Conservation (phyloP, 2,329 filamentous ascomycete genomes). For the Fusarium fujikuroi region DNA sequence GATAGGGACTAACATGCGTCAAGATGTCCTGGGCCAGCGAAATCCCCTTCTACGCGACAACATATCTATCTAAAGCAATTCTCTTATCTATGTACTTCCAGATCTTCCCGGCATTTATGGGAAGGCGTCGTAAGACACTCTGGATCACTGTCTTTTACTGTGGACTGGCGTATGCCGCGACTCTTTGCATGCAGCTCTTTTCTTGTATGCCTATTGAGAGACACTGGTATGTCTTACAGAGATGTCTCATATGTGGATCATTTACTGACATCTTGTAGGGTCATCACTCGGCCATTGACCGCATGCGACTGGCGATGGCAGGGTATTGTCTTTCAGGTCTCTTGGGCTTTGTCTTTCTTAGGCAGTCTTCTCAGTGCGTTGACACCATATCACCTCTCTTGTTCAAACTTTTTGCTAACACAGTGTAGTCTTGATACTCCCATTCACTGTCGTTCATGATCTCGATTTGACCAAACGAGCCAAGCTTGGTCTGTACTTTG, state of each 20-base stretch:
- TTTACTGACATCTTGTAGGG: background rate
- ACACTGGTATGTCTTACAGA: slow-evolving; percentile 13
- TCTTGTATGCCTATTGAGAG: slow-evolving; percentile 31
- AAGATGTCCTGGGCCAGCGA: slow-evolving; percentile 35
- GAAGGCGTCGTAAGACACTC: slow-evolving; percentile 14
- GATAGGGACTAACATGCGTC: background rate
- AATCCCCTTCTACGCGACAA: slow-evolving; percentile 28
- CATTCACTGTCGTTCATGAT: slow-evolving; percentile 23
- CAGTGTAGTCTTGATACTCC: slow-evolving; percentile 10
- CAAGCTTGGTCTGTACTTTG: slow-evolving; percentile 15
- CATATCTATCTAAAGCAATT: slow-evolving; percentile 27
- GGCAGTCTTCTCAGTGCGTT: slow-evolving; percentile 27
- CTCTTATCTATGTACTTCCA: slow-evolving; percentile 24
- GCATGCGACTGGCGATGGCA: slow-evolving; percentile 24
- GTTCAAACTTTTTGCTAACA: background rate
- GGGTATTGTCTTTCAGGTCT: slow-evolving; percentile 20
- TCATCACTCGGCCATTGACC: slow-evolving; percentile 13
- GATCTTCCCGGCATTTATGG: slow-evolving; percentile 27
- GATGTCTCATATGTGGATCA: background rate
- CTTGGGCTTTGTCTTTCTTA: slow-evolving; percentile 28
- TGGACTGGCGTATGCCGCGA: slow-evolving; percentile 5
- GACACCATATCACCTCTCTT: rapidly evolving
- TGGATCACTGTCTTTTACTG: slow-evolving; percentile 19
- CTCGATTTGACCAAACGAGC: slow-evolving; percentile 17
- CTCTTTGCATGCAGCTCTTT: slow-evolving; percentile 22